Conservation (phyloP, 139 green algal genomes). For the Chlorella sp. region DNA sequence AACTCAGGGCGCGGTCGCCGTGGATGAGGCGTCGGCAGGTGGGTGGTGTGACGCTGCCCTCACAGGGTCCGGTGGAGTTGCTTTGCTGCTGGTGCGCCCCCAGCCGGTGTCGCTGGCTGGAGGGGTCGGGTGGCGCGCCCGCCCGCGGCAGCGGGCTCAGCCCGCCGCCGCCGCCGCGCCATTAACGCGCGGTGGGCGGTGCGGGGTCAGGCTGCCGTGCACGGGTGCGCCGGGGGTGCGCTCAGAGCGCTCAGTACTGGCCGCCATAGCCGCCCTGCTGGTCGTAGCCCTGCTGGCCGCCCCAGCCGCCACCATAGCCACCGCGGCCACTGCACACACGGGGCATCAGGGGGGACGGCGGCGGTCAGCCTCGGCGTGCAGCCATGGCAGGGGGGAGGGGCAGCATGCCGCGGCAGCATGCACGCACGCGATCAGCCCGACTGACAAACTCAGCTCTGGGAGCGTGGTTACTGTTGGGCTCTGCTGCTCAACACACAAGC, state of each 20-base stretch:
- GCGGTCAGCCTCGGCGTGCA: too few relatives aligned
- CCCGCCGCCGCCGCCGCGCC: neutral
- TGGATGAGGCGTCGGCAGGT: too few relatives aligned
- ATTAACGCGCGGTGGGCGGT: neutral
- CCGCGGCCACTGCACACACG: neutral
- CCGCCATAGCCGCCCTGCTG: constrained; percentile 26
- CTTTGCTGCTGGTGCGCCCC: constrained; percentile 29
- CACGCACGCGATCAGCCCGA: too few relatives aligned
- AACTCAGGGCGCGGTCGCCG: too few relatives aligned
- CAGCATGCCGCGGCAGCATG: too few relatives aligned
- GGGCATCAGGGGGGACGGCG: too few relatives aligned
- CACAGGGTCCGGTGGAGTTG: neutral
- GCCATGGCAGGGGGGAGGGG: too few relatives aligned
- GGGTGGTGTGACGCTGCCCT: neutral
- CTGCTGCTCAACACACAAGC: too few relatives aligned
- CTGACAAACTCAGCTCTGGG: too few relatives aligned
- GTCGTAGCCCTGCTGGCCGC: constrained; percentile 27
- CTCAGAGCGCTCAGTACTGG: constrained; percentile 8
- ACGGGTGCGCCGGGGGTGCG: neutral
- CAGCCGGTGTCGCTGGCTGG: constrained; percentile 30
- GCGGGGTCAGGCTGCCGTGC: neutral
- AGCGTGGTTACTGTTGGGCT: too few relatives aligned
- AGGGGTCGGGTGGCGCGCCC: neutral
- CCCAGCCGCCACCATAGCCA: constrained; percentile 38
- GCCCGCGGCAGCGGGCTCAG: neutral